Evolutionary conservation across 2,329 filamentous ascomycete species (phyloP), one percentile per base, ranked within the genome.

Genomic region (Penicillium hesseltinei): DNA sequence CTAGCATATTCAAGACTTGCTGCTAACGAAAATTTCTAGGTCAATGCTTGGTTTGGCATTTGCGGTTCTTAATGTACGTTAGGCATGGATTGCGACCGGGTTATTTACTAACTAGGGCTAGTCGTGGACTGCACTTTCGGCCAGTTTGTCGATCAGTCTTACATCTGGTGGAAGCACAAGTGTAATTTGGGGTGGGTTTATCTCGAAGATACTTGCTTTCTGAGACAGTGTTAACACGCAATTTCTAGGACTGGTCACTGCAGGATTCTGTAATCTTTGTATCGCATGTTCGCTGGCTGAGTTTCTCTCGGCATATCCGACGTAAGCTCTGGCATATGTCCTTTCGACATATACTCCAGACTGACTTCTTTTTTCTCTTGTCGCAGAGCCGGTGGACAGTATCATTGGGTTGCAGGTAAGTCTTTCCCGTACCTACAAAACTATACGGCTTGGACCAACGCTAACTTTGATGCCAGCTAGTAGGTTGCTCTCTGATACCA

Each of bases 151-250:
- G 3, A 76, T 87, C 9, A 83, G 84, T 8, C 77, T 92, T 33
- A 87, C 88, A 0, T 88, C 84, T n/a, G 89, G 89, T 31, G 89
- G 89, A 0, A 83, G 87, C 11, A 86, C 83, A 8, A 82, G 86
- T 49, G 87, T 91, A 25, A 82, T 92, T 56, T 92, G 89, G 88
- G 89, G 89, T 83, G 61, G 23, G 67, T 40, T 25, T 45, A 40
- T 23, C 25, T 11, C 2, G 33, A 23, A 23, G 29, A 50, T 19
- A 40, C 9, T 47, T 33, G 17, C 3, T 17, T 9, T 21, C 29
- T 10, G 31, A 17, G 23, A 35, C 8, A 2, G 33, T 19, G 19
- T 21, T 54, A 51, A 58, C 31, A 46, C 13, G 29, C 40, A 19
- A 13, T 6, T 19, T 21, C 15, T 33, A 73, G 70, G 74, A 45